A percentile compares a stretch with the other conserved stretches of the same genome.
Conservation (phyloP, 164 flowering plant genomes). For the Amborella trichopoda region DNA sequence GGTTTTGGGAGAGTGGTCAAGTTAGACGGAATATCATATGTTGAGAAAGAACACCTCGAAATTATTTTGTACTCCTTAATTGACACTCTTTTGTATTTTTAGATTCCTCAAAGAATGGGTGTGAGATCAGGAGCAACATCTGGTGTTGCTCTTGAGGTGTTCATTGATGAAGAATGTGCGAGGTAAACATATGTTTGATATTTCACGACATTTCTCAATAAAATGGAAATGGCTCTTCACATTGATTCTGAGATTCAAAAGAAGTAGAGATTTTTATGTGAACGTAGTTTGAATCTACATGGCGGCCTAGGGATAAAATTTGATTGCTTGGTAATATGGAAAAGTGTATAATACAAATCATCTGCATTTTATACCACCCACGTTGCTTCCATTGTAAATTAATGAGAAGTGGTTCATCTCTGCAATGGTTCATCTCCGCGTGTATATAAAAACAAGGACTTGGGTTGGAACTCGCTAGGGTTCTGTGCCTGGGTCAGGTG, state of each 20-base stretch:
- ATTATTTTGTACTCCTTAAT: not conserved
- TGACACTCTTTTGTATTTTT: slow-evolving; percentile 6
- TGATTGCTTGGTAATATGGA: not conserved
- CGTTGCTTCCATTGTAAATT: too few relatives aligned
- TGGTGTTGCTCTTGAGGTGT: slow-evolving; percentile 50
- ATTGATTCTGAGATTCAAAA: too few relatives aligned
- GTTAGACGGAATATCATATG: not conserved
- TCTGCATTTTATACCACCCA: too few relatives aligned
- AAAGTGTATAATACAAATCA: not conserved
- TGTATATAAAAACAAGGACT: too few relatives aligned
- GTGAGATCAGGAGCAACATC: slow-evolving; percentile 26
- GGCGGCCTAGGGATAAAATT: not conserved
- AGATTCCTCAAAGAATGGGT: slow-evolving; percentile 54
- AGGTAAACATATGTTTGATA: slow-evolving; percentile 33
- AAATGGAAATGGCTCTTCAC: too few relatives aligned
- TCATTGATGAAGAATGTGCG: slow-evolving; percentile 75
- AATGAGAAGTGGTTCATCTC: too few relatives aligned
- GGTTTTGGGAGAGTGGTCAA: not conserved
- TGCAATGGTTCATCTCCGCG: too few relatives aligned
- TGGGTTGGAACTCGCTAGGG: too few relatives aligned
- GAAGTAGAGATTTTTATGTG: not conserved
- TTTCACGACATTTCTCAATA: too few relatives aligned
- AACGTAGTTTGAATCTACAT: not conserved
- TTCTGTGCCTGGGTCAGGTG: too few relatives aligned
- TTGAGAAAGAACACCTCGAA: too few relatives aligned